Conservation (phyloP, 2,329 filamentous ascomycete genomes). For the Cadophora sp. region DNA sequence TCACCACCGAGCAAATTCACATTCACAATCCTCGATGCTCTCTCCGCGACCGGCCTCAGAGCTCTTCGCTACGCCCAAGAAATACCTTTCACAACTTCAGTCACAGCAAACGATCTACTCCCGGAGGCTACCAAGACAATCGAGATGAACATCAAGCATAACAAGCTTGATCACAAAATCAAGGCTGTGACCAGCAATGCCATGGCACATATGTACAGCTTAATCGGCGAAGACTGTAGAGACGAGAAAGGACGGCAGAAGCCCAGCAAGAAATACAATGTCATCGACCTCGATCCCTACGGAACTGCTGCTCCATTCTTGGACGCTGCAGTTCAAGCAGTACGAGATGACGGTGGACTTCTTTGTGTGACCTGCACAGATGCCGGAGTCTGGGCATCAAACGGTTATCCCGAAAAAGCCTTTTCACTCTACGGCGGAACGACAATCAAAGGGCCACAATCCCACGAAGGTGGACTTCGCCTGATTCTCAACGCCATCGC, state of each 20-base stretch:
- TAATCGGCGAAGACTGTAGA: slow-evolving; percentile 53
- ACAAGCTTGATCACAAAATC: slow-evolving; percentile 75
- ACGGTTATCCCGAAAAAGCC: slow-evolving; percentile 92
- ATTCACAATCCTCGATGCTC: slow-evolving; percentile 91
- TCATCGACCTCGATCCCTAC: slow-evolving; percentile 96
- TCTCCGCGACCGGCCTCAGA: slow-evolving; percentile 91
- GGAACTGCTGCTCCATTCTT: slow-evolving; percentile 92
- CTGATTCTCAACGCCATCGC: slow-evolving; percentile 86
- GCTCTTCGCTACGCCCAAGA: slow-evolving; percentile 92
- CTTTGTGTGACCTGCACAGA: slow-evolving; percentile 97
- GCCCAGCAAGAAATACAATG: slow-evolving; percentile 75
- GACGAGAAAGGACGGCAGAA: slow-evolving; percentile 44
- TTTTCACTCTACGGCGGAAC: slow-evolving; percentile 93
- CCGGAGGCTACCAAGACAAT: slow-evolving; percentile 80
- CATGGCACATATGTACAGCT: slow-evolving; percentile 88
- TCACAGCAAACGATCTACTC: slow-evolving; percentile 92
- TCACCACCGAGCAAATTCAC: slow-evolving; percentile 2
- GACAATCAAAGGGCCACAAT: slow-evolving; percentile 82
- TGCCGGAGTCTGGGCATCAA: slow-evolving; percentile 92
- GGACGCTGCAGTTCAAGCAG: slow-evolving; percentile 85
- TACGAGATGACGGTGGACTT: slow-evolving; percentile 84
- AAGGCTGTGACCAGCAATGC: slow-evolving; percentile 81
- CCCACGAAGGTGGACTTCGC: slow-evolving; percentile 88
- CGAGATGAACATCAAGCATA: slow-evolving; percentile 83
- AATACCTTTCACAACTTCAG: slow-evolving; percentile 79